A percentile compares a stretch with the other conserved stretches of the same genome.
phyloP scores from a whole-genome alignment of 768 basidiomycete species.

The Mycena kentingensis region DNA sequence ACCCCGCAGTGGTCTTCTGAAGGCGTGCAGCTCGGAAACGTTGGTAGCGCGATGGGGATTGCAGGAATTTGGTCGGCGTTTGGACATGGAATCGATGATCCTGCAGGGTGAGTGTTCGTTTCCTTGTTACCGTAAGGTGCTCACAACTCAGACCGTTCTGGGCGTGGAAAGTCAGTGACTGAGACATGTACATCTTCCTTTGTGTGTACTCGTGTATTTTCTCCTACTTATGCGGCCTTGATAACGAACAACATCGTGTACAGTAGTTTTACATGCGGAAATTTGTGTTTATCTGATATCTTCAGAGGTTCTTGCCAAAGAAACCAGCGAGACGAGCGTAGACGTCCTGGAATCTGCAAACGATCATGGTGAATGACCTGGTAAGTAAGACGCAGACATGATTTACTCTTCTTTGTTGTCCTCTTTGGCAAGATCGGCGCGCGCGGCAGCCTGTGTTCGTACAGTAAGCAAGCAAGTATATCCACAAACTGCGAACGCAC shows the following conservation, averaged over 20 bases:
- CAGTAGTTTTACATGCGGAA: background rate
- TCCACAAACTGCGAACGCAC: background rate
- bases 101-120: conserved; percentile 50
- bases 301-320: conserved; percentile 11
- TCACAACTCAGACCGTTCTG: conserved; percentile 4
- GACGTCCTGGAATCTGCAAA: conserved; percentile 51
- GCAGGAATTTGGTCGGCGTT: conserved; percentile 71
- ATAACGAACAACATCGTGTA: background rate
- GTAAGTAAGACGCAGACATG: conserved; percentile 1
- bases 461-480: background rate
- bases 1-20: conserved; percentile 67
- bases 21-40: conserved; percentile 65
- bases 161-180: conserved; percentile 11
- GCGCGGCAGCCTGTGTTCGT: conserved; percentile 50
- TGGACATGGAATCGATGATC: conserved; percentile 62
- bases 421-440: conserved; percentile 54
- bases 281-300: background rate
- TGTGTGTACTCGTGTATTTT: too few species aligned
- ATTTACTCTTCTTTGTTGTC: conserved; percentile 60
- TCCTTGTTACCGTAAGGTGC: background rate
- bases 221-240: background rate
- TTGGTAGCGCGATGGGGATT: conserved; percentile 66
- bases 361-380: background rate
- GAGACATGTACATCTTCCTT: too few species aligned
- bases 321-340: conserved; percentile 33